Evolutionary conservation across 371 early-diverging fungal species (phyloP).

Genomic region (Mortierella sp.): DNA sequence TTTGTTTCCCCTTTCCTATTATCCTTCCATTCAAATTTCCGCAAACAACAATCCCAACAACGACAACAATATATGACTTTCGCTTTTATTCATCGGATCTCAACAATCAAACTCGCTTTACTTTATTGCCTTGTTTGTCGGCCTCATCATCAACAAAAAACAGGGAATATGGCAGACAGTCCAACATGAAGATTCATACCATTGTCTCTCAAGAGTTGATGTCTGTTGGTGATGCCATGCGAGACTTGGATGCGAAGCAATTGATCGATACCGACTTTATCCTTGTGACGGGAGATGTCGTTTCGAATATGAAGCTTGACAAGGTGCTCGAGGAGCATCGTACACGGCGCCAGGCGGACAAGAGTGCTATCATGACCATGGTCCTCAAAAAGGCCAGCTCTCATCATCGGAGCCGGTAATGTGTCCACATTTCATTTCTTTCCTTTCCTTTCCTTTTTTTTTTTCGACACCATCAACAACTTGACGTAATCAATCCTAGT

Average conservation of each 20-base stretch:
- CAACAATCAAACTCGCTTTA: too few species aligned
- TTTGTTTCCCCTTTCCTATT: background rate
- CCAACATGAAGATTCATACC: constrained; percentile 75
- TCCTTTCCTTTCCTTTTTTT: background rate
- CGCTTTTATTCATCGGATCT: background rate
- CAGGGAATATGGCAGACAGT: constrained; percentile 50
- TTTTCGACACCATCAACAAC: background rate
- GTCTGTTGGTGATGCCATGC: constrained; percentile 94
- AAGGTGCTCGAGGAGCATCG: constrained; percentile 81
- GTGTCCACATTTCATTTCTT: too few species aligned
- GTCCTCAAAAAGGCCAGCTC: constrained; percentile 54
- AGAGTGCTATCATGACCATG: constrained; percentile 96
- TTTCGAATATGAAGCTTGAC: constrained; percentile 89
- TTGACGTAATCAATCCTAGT: background rate
- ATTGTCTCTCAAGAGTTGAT: constrained; percentile 80
- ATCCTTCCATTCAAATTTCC: background rate
- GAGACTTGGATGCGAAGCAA: constrained; percentile 89
- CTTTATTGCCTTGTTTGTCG: too few species aligned
- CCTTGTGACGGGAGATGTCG: constrained; percentile 89
- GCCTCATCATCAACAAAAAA: background rate
- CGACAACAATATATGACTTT: background rate
- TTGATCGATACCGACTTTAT: constrained; percentile 91
- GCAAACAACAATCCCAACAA: background rate
- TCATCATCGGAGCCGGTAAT: constrained; percentile 61
- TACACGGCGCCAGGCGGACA: constrained; percentile 71